Evolutionary conservation across 305 asterid species (phyloP).

Genomic region (Nicotiana rustica): DNA sequence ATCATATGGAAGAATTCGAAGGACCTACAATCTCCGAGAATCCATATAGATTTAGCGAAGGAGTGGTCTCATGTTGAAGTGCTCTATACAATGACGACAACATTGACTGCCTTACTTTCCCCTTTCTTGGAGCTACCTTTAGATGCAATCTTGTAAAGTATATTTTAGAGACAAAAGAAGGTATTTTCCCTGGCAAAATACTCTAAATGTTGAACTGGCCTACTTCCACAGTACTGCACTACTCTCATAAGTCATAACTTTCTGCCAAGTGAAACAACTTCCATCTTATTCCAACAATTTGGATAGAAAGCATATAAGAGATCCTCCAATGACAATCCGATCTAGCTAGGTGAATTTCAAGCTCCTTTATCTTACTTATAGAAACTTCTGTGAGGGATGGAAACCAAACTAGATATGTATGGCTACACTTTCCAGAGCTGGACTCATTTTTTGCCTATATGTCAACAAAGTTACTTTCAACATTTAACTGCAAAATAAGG

Average conservation of each 20-base stretch:
- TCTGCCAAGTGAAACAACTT: not conserved
- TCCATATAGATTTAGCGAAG: not conserved
- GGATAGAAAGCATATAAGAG: not conserved
- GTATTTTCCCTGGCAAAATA: slow-evolving; percentile 10
- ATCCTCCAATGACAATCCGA: not conserved
- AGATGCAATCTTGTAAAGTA: not conserved
- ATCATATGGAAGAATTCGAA: no score
- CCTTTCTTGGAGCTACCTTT: not conserved
- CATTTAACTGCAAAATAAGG: slow-evolving; percentile 11
- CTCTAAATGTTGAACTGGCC: not conserved
- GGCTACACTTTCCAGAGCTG: not conserved
- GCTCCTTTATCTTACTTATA: not conserved
- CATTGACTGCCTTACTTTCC: slow-evolving; percentile 4
- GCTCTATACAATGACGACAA: not conserved
- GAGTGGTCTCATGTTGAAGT: not conserved
- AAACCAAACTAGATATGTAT: not conserved
- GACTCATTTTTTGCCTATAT: not conserved
- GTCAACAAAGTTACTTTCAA: not conserved
- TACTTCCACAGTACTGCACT: not conserved
- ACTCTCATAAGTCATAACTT: not conserved
- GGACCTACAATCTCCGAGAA: no score
- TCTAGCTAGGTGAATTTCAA: not conserved
- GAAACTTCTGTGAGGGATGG: not conserved
- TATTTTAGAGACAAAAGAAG: not conserved
- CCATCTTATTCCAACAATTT: slow-evolving; percentile 23